Evolutionary conservation across 2,329 filamentous ascomycete genomes (phyloP), one percentile per base, ranked within the genome.

Genomic region (Sclerotinia subarctica): DNA sequence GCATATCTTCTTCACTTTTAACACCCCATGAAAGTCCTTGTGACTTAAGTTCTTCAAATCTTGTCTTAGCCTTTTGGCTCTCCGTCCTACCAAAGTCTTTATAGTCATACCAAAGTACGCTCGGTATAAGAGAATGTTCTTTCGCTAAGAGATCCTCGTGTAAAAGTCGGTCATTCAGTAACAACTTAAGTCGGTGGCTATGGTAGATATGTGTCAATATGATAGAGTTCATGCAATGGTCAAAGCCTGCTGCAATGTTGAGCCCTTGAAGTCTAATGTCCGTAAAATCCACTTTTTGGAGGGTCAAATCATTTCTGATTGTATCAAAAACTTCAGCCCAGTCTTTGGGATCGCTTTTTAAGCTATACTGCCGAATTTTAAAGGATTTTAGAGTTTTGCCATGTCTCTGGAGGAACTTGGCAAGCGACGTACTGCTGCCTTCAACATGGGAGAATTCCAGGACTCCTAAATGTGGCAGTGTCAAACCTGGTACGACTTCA

Each of bases 301-400:
- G 44, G 29, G 19, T 24, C 58, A 60, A 10, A 5, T 60, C 13
- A 47, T 10, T 24, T 32, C 3, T n/a, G 0, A 60, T 35, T 35
- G 0, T 10, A 11, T 49, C 44, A 5, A 35, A 24, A 35, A 60
- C 29, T 15, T 49, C 21, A n/a, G 1, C 29, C 29, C 44, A 60
- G 0, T 49, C 26, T 10, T 1, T 1, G 5, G 24, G 0, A 5
- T 8, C 0, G 2, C 1, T 29, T 17, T 19, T 3, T 7, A 60
- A 35, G 44, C 0, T 2, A 24, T 11, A 60, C 0, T 0, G 1
- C 3, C 0, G 0, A 11, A 62, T n/a, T 1, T 6, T 4, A 24
- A 49, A 7, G 15, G 0, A 13, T 38, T 21, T 62, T 17, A 49
- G 7, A 24, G 29, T 26, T 38, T 2, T 35, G 0, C 29, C 21